These are phyloP conservation scores for Solanum rostratum DNA, from an alignment of 257 asterid genomes.

Conservation along the genomic window DNA sequence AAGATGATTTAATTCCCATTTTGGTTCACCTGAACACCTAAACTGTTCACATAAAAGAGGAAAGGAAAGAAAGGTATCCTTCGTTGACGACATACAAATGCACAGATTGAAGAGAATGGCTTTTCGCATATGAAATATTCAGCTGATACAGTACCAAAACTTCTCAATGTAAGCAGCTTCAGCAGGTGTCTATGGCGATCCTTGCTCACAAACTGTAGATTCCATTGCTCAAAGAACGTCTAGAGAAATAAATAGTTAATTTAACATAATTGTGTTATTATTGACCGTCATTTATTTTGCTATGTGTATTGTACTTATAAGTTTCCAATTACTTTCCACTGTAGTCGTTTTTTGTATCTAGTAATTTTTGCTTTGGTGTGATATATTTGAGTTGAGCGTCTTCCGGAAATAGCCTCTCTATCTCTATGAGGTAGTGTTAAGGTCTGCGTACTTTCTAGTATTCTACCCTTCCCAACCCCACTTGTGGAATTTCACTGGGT, in stretches of 20 bases:
- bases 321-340: too few species aligned
- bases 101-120: neutral
- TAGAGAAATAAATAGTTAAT: neutral
- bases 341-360: too few species aligned
- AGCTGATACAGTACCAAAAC: neutral
- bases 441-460: too few species aligned
- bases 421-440: too few species aligned
- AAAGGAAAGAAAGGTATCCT: neutral
- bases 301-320: too few species aligned
- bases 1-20: neutral
- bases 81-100: neutral
- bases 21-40: neutral
- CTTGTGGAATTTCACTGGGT: too few species aligned
- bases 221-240: neutral
- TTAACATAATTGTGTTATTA: neutral
- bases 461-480: too few species aligned
- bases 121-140: neutral
- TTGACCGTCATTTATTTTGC: too few species aligned
- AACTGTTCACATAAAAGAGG: neutral
- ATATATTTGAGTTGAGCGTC: too few species aligned
- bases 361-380: too few species aligned
- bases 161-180: neutral
- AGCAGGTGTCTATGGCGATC: neutral
- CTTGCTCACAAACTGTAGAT: neutral
- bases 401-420: too few species aligned